A percentile compares a stretch with the other conserved stretches of the same genome.
Conservation (phyloP, 495 filamentous ascomycete genomes). For the Copromyces sp. region DNA sequence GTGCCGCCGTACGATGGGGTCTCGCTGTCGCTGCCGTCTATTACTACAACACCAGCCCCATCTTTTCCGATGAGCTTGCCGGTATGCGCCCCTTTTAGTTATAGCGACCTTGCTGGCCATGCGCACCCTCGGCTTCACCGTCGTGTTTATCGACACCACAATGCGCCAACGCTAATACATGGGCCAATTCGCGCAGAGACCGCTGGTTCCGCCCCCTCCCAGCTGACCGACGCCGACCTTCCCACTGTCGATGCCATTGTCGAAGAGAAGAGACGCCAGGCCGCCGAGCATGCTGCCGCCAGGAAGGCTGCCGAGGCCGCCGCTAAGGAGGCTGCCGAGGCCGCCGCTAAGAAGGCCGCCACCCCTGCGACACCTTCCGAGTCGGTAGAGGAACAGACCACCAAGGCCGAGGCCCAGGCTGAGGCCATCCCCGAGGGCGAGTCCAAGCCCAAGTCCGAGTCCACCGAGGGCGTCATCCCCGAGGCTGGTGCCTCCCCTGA, state of each 20-base stretch:
- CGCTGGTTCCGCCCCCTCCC: conserved; percentile 24
- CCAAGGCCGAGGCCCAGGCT: conserved; percentile 1
- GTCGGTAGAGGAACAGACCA: neutral
- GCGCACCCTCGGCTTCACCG: conserved; percentile 14
- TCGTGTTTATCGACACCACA: neutral
- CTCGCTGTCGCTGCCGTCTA: conserved; percentile 72
- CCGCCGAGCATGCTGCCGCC: conserved; percentile 12
- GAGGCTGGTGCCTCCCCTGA: conserved; percentile 29
- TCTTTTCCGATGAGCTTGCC: conserved; percentile 74
- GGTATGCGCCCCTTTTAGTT: conserved; percentile 40
- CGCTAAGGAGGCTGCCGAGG: conserved; percentile 14
- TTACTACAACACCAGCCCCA: conserved; percentile 81
- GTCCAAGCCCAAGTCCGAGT: conserved; percentile 4
- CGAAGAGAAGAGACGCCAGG: conserved; percentile 39
- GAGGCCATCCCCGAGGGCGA: conserved; percentile 6
- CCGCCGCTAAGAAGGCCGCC: conserved; percentile 16
- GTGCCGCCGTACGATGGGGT: conserved; percentile 57
- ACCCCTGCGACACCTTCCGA: conserved; percentile 5
- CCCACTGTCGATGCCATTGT: conserved; percentile 41
- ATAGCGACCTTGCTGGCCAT: neutral
- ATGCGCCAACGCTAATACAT: neutral
- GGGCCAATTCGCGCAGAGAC: conserved; percentile 4
- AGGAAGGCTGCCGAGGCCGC: conserved; percentile 18
- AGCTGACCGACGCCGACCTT: conserved; percentile 35
- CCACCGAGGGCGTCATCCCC: conserved; percentile 10